These are phyloP conservation scores for Pseudopithomyces chartarum DNA, from an alignment of 2,329 filamentous ascomycete genomes.

Conservation along the genomic window DNA sequence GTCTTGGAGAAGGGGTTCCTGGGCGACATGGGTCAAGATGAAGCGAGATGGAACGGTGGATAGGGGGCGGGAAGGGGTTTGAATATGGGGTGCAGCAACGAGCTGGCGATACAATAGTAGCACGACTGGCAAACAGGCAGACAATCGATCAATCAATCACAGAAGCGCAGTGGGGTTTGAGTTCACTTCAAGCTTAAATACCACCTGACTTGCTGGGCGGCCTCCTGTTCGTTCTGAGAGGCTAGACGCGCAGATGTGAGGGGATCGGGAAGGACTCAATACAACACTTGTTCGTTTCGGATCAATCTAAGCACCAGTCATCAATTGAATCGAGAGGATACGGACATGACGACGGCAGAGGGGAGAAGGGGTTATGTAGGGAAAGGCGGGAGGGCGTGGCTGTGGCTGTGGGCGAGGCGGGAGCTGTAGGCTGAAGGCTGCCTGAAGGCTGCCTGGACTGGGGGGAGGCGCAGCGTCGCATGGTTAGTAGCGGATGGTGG, in stretches of 20 bases:
- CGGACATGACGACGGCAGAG: background rate
- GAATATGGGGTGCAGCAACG: background rate
- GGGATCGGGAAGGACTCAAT: constrained; percentile 4
- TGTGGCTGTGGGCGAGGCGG: background rate
- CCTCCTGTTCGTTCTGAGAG: constrained; percentile 2
- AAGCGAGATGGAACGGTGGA: background rate
- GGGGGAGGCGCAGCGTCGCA: constrained; percentile 15
- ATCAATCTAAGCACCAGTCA: constrained; percentile 9
- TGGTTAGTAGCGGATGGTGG: constrained; percentile 12
- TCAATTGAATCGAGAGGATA: constrained; percentile 2
- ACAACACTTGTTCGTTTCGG: background rate
- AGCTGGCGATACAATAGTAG: background rate
- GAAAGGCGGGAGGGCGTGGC: background rate
- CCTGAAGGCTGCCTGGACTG: background rate
- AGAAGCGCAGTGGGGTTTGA: background rate
- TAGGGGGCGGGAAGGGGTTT: background rate
- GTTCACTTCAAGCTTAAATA: constrained; percentile 13
- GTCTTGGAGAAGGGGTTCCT: background rate
- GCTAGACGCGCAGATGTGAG: background rate
- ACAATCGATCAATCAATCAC: background rate
- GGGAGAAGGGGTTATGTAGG: background rate
- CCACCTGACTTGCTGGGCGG: constrained; percentile 9
- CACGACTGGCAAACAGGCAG: background rate
- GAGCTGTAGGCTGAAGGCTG: background rate
- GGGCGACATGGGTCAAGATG: background rate